Evolutionary conservation across 306 rosid genomes (phyloP).

Genomic region (Biancaea sappan): DNA sequence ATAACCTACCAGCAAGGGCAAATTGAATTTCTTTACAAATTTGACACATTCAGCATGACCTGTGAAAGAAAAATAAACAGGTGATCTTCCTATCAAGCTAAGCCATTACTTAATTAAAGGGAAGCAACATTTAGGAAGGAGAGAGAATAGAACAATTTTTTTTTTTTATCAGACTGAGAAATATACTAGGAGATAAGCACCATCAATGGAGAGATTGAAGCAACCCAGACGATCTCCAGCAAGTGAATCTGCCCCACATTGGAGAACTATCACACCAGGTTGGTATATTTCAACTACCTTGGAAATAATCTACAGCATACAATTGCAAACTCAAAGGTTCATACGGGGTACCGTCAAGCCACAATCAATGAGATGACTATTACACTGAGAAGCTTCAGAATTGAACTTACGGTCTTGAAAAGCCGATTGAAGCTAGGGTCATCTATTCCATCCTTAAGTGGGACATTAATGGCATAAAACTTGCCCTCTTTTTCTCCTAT

Average conservation of each 20-base stretch:
- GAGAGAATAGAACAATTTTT: conserved; percentile 11
- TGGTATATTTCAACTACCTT: conserved; percentile 95
- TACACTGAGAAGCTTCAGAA: not conserved
- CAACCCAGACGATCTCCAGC: conserved; percentile 99
- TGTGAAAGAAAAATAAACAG: conserved; percentile 43
- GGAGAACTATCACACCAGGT: conserved; percentile 97
- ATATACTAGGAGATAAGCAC: conserved; percentile 69
- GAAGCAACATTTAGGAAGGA: conserved; percentile 15
- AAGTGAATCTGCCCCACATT: conserved; percentile 99
- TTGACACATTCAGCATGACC: conserved; percentile 98
- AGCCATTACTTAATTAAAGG: conserved; percentile 14
- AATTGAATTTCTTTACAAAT: conserved; percentile 87
- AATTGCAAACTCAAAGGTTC: conserved; percentile 26
- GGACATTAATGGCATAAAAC: conserved; percentile 97
- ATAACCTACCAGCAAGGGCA: conserved; percentile 86
- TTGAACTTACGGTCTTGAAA: conserved; percentile 82
- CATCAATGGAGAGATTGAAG: conserved; percentile 99
- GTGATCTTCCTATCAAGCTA: conserved; percentile 23
- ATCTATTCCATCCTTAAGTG: conserved; percentile 97
- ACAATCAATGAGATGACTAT: conserved; percentile 26
- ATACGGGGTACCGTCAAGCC: conserved; percentile 24
- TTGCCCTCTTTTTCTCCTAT: conserved; percentile 98
- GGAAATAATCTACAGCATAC: conserved; percentile 72
- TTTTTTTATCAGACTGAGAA: conserved; percentile 33
- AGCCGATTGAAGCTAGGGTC: conserved; percentile 95